phyloP scores from a whole-genome alignment of 1,139 yeast genomes.

The Debaryomyces fabryi region DNA sequence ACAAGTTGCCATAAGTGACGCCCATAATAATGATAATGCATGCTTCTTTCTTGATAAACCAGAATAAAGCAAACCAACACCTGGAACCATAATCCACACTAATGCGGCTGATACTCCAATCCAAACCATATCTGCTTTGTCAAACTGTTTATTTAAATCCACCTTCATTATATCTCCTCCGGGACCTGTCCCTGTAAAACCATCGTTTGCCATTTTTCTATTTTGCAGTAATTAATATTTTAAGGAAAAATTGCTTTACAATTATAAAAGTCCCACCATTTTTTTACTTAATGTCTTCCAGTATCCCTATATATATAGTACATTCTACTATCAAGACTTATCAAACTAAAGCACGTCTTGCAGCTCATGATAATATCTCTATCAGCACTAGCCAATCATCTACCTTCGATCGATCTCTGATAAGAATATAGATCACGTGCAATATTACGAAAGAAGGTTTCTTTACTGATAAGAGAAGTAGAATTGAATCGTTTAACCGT shows the following conservation, averaged over 20 bases:
- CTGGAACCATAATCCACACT: constrained; percentile 95
- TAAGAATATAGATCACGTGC: neutral
- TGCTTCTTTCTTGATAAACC: constrained; percentile 93
- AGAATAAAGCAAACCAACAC: constrained; percentile 86
- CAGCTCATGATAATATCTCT: neutral
- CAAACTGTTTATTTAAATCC: constrained; percentile 75
- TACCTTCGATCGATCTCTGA: neutral
- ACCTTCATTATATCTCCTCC: constrained; percentile 80
- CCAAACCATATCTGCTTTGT: constrained; percentile 86
- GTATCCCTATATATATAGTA: neutral
- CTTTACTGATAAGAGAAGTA: neutral
- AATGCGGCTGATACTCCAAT: constrained; percentile 72
- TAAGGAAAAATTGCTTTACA: neutral
- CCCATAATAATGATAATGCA: constrained; percentile 88
- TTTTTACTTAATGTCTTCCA: neutral
- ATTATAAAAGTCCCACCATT: neutral
- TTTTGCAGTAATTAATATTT: constrained; percentile 2
- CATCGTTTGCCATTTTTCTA: constrained; percentile 4
- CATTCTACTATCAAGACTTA: neutral
- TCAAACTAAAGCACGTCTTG: neutral
- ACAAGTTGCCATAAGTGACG: constrained; percentile 86
- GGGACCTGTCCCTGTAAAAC: constrained; percentile 23
- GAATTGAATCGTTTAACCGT: neutral
- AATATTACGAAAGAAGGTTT: neutral
- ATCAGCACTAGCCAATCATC: neutral